These are phyloP conservation scores for Phytophthora capsici DNA, from an alignment of 352 stramenopile species.

Conservation along the genomic window DNA sequence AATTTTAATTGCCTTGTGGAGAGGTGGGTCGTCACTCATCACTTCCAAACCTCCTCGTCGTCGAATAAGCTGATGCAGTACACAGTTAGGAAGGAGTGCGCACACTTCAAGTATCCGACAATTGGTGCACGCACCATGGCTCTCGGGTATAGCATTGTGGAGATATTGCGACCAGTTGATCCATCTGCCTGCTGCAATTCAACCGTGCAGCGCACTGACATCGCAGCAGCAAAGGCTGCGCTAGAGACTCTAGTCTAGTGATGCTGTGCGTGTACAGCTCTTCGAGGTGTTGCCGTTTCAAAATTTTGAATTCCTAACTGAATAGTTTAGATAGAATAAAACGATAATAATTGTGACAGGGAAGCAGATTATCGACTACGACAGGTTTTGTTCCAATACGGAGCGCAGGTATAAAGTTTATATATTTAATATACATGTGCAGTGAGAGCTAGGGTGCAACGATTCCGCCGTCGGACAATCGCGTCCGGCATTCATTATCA, in stretches of 20 bases:
- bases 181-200: conserved; percentile 70
- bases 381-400: too few species aligned
- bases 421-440: too few species aligned
- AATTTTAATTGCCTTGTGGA: conserved; percentile 63
- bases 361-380: too few species aligned
- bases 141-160: conserved; percentile 44
- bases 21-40: conserved; percentile 51
- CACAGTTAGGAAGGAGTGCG: too few species aligned
- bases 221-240: not conserved
- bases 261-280: not conserved
- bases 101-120: too few species aligned
- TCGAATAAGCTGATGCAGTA: conserved; percentile 41
- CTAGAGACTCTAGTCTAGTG: too few species aligned
- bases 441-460: too few species aligned
- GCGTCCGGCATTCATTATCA: too few species aligned
- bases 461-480: conserved; percentile 4
- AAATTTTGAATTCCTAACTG: conserved; percentile 19
- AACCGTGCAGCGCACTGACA: conserved; percentile 50
- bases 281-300: conserved; percentile 15
- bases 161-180: conserved; percentile 52
- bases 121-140: conserved; percentile 29
- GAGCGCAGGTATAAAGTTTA: too few species aligned
- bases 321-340: conserved; percentile 5
- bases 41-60: conserved; percentile 63
- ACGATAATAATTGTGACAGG: not conserved